Base-by-base conservation (phyloP, 2,329 filamentous ascomycete species). In the Orbilia ellipsospora region DNA sequence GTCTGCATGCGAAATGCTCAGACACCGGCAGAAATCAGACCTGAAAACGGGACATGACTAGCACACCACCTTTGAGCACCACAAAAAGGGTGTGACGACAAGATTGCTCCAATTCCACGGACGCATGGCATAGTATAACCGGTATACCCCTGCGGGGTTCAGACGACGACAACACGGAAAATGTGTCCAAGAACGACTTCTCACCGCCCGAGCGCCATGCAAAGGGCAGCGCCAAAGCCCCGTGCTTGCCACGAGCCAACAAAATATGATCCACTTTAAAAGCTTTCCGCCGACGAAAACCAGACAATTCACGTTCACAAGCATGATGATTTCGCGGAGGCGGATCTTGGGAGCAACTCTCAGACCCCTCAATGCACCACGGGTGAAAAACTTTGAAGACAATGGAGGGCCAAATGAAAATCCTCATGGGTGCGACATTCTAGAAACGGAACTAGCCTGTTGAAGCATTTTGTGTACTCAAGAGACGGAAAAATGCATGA, bases 201-300 rank as follows among this genome's bases (percentile, higher is more conserved):
- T 45, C 13, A n/a, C 26, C 48, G 69, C 51, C 69, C 59, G 62
- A 66, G 69, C 69, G 31, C 31, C 3, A 36, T 36, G 62, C 57
- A 64, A 16, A 13, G 23, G 13, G 28, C 26, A 28, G 1, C 20
- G 23, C 36, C 45, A 56, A 40, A 56, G 48, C 45, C 50, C 18
- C 57, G 60, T 36, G 20, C 13, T 54, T 64, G 52, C 66, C 20
- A 72, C 67, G 60, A 65, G 60, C 45, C 45, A 72, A 59, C 31
- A 36, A 23, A 36, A 36, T 36, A 36, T 10, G 31, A 2, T 36
- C 31, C 42, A 60, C 26, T 54, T n/a, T n/a, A n/a, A n/a, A n/a
- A n/a, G n/a, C n/a, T n/a, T 50, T 18, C n/a, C 57, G 10, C 31
- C 31, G 1, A 10, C 10, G 31, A 36, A 7, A 36, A 36, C 31